Conservation (phyloP, 2,329 filamentous ascomycete genomes). For the Thielaviopsis ethacetica region DNA sequence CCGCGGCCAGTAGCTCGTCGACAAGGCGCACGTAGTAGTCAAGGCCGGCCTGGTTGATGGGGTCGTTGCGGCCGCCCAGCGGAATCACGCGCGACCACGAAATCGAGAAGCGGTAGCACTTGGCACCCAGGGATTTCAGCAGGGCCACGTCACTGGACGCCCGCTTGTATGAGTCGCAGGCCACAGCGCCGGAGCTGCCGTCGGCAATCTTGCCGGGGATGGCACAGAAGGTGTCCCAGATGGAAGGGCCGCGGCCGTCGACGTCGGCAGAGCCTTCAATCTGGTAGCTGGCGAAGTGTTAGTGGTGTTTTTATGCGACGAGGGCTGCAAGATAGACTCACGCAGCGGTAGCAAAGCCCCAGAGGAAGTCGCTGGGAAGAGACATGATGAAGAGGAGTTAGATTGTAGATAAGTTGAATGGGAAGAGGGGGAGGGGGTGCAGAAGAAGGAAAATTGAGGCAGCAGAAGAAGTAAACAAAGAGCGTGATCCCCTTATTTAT, state of each 20-base stretch:
- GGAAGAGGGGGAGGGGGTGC: not conserved
- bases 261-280: conserved; percentile 62
- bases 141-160: conserved; percentile 62
- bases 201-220: conserved; percentile 72
- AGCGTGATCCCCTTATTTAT: too few relatives aligned
- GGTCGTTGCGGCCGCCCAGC: conserved; percentile 66
- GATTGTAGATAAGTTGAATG: not conserved
- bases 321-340: conserved; percentile 24
- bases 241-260: conserved; percentile 66
- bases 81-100: conserved; percentile 77
- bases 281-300: conserved; percentile 48
- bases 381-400: conserved; percentile 24
- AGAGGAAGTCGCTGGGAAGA: conserved; percentile 54
- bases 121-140: conserved; percentile 56
- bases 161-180: conserved; percentile 77
- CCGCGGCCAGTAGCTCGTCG: conserved; percentile 58
- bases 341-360: conserved; percentile 69
- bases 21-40: conserved; percentile 66
- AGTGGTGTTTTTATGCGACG: not conserved
- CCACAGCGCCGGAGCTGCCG: conserved; percentile 55
- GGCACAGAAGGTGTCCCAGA: conserved; percentile 82
- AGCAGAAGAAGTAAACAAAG: too few relatives aligned
- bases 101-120: conserved; percentile 69
- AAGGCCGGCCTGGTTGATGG: conserved; percentile 62
- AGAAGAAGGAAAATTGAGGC: too few relatives aligned